These are phyloP conservation scores for Tolypocladium cylindrosporum DNA, from an alignment of 2,329 filamentous ascomycete species.

Conservation along the genomic window DNA sequence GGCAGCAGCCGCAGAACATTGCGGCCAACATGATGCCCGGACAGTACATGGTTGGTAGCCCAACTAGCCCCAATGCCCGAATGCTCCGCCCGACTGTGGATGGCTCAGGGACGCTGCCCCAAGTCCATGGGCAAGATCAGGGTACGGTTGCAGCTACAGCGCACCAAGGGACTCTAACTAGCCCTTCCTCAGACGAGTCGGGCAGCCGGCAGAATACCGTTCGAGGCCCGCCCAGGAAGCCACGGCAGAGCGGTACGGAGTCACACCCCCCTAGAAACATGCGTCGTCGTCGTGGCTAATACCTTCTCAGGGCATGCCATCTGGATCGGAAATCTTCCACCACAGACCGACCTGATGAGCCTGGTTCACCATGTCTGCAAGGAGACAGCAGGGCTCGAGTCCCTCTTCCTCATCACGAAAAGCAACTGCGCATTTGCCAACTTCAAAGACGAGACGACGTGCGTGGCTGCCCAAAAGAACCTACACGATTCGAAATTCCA, in stretches of 20 bases:
- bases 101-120: constrained; percentile 2
- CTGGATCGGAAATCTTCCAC: constrained; percentile 91
- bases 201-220: constrained; percentile 16
- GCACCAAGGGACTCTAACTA: neutral
- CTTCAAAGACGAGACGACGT: constrained; percentile 72
- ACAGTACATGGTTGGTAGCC: constrained; percentile 21
- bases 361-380: constrained; percentile 87
- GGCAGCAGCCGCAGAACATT: constrained; percentile 19
- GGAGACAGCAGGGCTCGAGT: constrained; percentile 71
- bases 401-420: constrained; percentile 88
- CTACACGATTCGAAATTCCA: constrained; percentile 89
- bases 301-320: constrained; percentile 61
- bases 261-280: neutral
- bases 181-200: constrained; percentile 5
- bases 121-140: constrained; percentile 10
- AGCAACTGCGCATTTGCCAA: constrained; percentile 98
- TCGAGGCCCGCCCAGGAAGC: constrained; percentile 25
- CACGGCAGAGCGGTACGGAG: constrained; percentile 50
- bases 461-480: constrained; percentile 65
- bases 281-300: neutral
- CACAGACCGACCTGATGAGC: constrained; percentile 68
- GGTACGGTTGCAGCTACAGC: constrained; percentile 6
- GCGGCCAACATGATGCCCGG: constrained; percentile 22
- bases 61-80: constrained; percentile 15
- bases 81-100: constrained; percentile 9